Percentiles rank a stretch among this genome's conserved stretches.
Evolutionary conservation across 768 basidiomycete genomes (phyloP).

Genomic region (Tylopilus balloui): DNA sequence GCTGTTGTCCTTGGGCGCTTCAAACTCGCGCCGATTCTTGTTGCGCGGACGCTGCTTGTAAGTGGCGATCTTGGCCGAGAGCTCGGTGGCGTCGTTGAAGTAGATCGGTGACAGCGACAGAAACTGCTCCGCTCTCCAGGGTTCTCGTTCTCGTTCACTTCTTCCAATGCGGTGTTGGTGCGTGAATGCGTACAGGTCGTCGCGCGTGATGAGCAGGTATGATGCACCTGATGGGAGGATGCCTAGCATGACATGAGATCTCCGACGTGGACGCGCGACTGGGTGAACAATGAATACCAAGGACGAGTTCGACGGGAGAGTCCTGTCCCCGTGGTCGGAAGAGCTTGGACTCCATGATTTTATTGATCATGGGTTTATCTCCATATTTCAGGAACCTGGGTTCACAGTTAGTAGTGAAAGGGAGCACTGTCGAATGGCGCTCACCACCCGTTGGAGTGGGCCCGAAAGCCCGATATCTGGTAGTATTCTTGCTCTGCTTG

Average conservation of each 20-base stretch:
- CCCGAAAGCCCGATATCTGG: constrained; percentile 25
- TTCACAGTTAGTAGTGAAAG: neutral
- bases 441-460: constrained; percentile 29
- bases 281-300: constrained; percentile 32
- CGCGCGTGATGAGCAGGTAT: constrained; percentile 39
- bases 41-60: constrained; percentile 39
- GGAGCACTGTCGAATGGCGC: neutral
- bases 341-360: constrained; percentile 28
- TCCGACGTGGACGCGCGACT: neutral
- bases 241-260: constrained; percentile 29
- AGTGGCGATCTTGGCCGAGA: constrained; percentile 36
- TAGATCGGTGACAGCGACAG: constrained; percentile 47
- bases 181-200: constrained; percentile 28
- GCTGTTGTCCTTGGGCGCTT: constrained; percentile 33
- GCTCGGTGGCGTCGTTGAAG: constrained; percentile 31
- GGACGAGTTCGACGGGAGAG: constrained; percentile 37
- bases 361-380: constrained; percentile 33
- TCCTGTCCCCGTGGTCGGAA: constrained; percentile 27
- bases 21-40: constrained; percentile 21
- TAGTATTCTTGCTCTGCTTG: constrained; percentile 20
- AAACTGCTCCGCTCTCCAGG: constrained; percentile 28
- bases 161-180: neutral
- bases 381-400: constrained; percentile 31
- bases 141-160: neutral
- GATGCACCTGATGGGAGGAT: constrained; percentile 42